Evolutionary conservation across 495 filamentous ascomycete species (phyloP).

Genomic region (Penicillium bovifimosum): DNA sequence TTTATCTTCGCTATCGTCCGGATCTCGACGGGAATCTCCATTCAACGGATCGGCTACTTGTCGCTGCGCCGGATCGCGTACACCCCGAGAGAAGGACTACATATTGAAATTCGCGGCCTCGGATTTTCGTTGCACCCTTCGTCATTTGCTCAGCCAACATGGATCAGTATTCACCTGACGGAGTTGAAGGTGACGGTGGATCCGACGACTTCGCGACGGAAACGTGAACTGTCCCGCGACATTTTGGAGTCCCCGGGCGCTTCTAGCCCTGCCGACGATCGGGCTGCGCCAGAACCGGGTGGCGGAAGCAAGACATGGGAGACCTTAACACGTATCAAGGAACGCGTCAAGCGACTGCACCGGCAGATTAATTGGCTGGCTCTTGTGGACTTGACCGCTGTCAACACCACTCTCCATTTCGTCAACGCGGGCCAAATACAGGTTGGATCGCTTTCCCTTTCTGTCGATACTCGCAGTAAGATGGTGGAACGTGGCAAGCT

Average conservation of each 20-base stretch:
- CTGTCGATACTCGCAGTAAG: slow-evolving; percentile 84
- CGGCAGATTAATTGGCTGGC: slow-evolving; percentile 82
- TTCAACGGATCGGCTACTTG: slow-evolving; percentile 89
- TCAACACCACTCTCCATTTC: slow-evolving; percentile 68
- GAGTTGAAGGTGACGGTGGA: slow-evolving; percentile 83
- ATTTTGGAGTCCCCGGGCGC: slow-evolving; percentile 19
- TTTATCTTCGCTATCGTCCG: slow-evolving; percentile 89
- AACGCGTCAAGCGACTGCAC: slow-evolving; percentile 79
- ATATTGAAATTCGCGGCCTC: slow-evolving; percentile 82
- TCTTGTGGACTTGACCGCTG: slow-evolving; percentile 84
- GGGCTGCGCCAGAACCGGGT: slow-evolving; percentile 20
- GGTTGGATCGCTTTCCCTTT: slow-evolving; percentile 74
- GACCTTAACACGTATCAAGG: slow-evolving; percentile 67
- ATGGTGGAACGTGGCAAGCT: slow-evolving; percentile 87
- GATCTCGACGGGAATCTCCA: slow-evolving; percentile 88
- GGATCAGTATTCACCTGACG: slow-evolving; percentile 82
- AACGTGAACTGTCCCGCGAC: slow-evolving; percentile 22
- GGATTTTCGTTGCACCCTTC: slow-evolving; percentile 85
- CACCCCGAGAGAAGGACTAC: slow-evolving; percentile 76
- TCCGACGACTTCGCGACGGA: slow-evolving; percentile 52
- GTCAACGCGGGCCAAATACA: slow-evolving; percentile 77
- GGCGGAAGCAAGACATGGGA: slow-evolving; percentile 70
- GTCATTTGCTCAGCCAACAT: slow-evolving; percentile 94
- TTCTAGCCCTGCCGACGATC: slow-evolving; percentile 22
- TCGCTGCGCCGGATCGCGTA: slow-evolving; percentile 86